A percentile compares a stretch with the other conserved stretches of the same genome.
phyloP scores from a whole-genome alignment of 2,329 filamentous ascomycete species.

The Xylariales sp. region DNA sequence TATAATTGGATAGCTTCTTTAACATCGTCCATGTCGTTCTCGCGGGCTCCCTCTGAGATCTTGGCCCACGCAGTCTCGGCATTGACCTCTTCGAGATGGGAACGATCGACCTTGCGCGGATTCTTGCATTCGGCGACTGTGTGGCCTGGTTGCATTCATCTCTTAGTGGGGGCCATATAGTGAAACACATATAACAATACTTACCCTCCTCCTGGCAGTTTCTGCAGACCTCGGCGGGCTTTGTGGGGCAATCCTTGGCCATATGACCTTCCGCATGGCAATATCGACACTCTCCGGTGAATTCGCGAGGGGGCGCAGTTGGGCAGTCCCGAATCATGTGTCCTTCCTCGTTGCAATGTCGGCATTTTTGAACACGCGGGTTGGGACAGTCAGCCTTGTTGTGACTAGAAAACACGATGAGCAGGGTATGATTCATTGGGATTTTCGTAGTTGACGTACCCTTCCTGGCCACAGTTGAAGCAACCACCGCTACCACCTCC shows the following conservation, averaged over 20 bases:
- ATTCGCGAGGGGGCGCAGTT: slow-evolving; percentile 47
- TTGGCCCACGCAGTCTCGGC: slow-evolving; percentile 69
- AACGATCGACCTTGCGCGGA: slow-evolving; percentile 68
- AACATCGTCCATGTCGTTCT: slow-evolving; percentile 70
- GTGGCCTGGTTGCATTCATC: slow-evolving; percentile 61
- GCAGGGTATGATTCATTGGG: slow-evolving; percentile 32
- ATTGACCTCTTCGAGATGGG: slow-evolving; percentile 59
- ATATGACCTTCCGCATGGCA: slow-evolving; percentile 66
- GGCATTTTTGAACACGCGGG: slow-evolving; percentile 58
- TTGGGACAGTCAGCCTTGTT: slow-evolving; percentile 72
- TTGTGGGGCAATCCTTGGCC: slow-evolving; percentile 71
- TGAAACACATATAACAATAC: slow-evolving; percentile 31
- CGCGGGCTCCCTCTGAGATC: slow-evolving; percentile 62
- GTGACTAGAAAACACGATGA: slow-evolving; percentile 58
- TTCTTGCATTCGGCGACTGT: slow-evolving; percentile 66
- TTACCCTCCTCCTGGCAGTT: slow-evolving; percentile 72
- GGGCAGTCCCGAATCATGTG: slow-evolving; percentile 54
- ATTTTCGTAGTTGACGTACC: slow-evolving; percentile 50
- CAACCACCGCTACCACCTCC: slow-evolving; percentile 38
- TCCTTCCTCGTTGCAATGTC: slow-evolving; percentile 62
- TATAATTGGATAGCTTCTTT: slow-evolving; percentile 71
- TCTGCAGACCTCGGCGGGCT: slow-evolving; percentile 65
- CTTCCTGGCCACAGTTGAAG: slow-evolving; percentile 69
- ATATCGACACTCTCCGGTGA: slow-evolving; percentile 61
- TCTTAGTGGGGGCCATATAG: slow-evolving; percentile 10